Evolutionary conservation across 768 basidiomycete species (phyloP), one percentile per base, ranked within the genome.

Genomic region (Chalciporus sphaerocephalus): DNA sequence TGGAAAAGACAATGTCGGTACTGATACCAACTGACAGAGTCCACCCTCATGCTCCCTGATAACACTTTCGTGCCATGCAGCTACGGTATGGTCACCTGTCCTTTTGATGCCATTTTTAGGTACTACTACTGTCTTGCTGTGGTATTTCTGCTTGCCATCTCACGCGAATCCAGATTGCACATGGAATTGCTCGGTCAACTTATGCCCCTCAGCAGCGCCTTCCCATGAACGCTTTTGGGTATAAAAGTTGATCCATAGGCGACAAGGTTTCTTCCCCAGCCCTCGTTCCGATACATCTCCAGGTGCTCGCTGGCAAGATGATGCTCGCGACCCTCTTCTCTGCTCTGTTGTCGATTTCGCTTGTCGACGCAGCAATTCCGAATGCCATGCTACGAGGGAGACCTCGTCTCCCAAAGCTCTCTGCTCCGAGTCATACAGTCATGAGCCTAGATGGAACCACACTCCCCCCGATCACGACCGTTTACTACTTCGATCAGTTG

Each of bases 401-500:
- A 36, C 54, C 48, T 17, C 9, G 25, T 21, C 36, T 65, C 25
- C 52, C 58, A 10, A 22, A 12, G 16, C 15, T 64, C 38, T 9
- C 51, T 6, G 35, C 47, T 7, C 39, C 42, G 6, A 50, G 54
- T 16, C 51, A 37, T 25, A 13, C 32, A 0, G 30, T 56, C 27
- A 51, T 34, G 2, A 55, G 52, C 33, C 49, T 44, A 13, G 55
- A 64, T n/a, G 66, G 60, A 13, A 56, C 60, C 12, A 40, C 35
- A 10, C 48, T 58, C 9, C 65, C 66, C 6, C 40, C 62, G 5
- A 41, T 61, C 37, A 50, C 49, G 6, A 66, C 61, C 5, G 53
- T 59, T 0, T 66, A 66, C 46, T 45, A 58, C 34, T 67, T 68
- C 17, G 44, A 66, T 33, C 65, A 67, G 37, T 39, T 62, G 24